Conservation (phyloP, 2,329 filamentous ascomycete species). For the Graphiopsis chlorocephala region DNA sequence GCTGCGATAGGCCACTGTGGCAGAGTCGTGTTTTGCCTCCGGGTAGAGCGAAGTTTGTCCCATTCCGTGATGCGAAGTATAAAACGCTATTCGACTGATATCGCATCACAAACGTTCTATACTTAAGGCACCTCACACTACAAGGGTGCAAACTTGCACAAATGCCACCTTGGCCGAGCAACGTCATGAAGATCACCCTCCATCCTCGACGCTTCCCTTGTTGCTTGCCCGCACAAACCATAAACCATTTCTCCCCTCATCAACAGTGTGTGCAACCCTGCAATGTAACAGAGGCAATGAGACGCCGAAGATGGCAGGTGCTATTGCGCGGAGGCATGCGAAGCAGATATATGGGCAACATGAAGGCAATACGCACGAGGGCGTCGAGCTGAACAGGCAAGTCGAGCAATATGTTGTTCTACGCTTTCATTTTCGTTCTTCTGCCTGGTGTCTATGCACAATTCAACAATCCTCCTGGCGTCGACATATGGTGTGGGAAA, state of each 20-base stretch:
- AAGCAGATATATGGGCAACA: neutral
- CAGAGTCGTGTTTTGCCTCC: neutral
- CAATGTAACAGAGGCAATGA: neutral
- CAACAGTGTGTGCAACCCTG: neutral
- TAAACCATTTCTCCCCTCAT: neutral
- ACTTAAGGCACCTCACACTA: neutral
- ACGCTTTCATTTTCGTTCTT: neutral
- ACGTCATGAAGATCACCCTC: neutral
- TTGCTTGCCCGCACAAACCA: neutral
- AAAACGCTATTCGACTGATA: neutral
- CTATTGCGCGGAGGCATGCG: neutral
- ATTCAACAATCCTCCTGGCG: conserved; percentile 33
- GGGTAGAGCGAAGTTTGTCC: neutral
- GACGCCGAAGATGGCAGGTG: neutral
- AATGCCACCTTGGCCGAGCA: neutral
- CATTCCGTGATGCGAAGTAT: neutral
- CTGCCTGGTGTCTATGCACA: conserved; percentile 9
- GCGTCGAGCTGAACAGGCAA: neutral
- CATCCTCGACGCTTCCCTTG: too few relatives aligned
- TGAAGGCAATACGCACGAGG: neutral
- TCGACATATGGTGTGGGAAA: conserved; percentile 51
- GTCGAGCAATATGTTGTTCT: neutral
- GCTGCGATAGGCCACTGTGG: neutral
- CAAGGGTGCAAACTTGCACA: neutral
- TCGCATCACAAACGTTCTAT: neutral